Evolutionary conservation across 2,329 filamentous ascomycete species (phyloP).

Genomic region (Cladophialophora yegresii): DNA sequence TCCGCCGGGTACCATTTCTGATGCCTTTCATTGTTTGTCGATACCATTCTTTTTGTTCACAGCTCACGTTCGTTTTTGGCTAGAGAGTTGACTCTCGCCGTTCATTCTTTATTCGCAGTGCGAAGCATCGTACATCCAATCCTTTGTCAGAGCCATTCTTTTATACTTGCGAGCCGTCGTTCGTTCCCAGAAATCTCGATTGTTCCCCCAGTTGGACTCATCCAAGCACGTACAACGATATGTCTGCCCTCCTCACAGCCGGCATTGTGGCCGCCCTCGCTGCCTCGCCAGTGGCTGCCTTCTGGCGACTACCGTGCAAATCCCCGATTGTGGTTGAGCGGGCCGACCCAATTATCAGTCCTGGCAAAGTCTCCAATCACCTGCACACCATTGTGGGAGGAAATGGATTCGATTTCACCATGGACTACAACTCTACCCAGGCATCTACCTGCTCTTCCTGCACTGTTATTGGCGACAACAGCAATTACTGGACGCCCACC

Average conservation of each 20-base stretch:
- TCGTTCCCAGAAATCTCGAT: constrained; percentile 22
- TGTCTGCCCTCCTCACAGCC: constrained; percentile 28
- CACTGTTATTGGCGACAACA: constrained; percentile 66
- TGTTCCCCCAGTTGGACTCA: background rate
- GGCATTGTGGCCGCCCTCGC: constrained; percentile 31
- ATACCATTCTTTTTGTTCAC: constrained; percentile 23
- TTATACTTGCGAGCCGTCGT: constrained; percentile 20
- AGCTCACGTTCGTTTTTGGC: constrained; percentile 30
- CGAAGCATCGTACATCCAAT: constrained; percentile 32
- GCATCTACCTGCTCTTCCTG: constrained; percentile 71
- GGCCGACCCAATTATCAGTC: constrained; percentile 67
- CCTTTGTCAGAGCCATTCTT: constrained; percentile 26
- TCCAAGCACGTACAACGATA: constrained; percentile 12
- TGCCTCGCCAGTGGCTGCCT: constrained; percentile 35
- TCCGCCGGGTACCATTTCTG: constrained; percentile 6
- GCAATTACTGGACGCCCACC: constrained; percentile 75
- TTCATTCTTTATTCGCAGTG: constrained; percentile 33
- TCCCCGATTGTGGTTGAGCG: constrained; percentile 40
- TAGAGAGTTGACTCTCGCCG: constrained; percentile 32
- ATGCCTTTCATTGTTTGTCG: constrained; percentile 19
- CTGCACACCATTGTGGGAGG: constrained; percentile 72
- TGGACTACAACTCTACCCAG: constrained; percentile 41
- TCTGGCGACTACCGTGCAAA: constrained; percentile 38
- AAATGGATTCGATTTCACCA: constrained; percentile 65
- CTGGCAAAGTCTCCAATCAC: constrained; percentile 61